Base-by-base conservation (phyloP, 768 basidiomycete species). In the Mycena pura region DNA sequence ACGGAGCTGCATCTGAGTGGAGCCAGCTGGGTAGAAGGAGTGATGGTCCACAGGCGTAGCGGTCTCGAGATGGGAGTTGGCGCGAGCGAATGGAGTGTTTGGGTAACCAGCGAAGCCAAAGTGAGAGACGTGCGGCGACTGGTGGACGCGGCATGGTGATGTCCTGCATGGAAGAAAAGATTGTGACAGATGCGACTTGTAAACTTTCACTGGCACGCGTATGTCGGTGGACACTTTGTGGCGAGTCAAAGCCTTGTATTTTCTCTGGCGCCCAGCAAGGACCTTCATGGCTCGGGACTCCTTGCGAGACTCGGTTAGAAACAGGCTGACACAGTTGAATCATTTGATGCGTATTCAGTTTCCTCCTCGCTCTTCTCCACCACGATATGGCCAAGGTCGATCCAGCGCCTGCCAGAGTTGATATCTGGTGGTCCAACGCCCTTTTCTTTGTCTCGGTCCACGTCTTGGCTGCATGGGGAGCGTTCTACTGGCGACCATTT, bases 1-100 rank as follows among this genome's bases (percentile, higher is more conserved):
- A 75, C 74, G 22, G 91, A 93, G 71, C 77, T 94, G 1, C 92
- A 94, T 70, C 69, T 93, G 58, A 93, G 91, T 63, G 92, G 85
- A 0, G 91, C 89, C 2, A 68, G 70, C 29, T 93, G 89, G 89
- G 48, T 81, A 0, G 79, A 84, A 6, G 77, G 89, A 41, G 71
- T 64, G 45, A 89, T 88, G 82, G 14, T 61, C 11, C 82, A 80
- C 70, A 79, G 82, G 63, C 81, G 74, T 11, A 77, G 79, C 10
- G 84, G 83, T 0, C 87, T 93, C 85, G 87, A 86, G 0, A 92
- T 93, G 89, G 89, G 88, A 2, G 67, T 77, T 17, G 82, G 76
- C 10, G 76, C 79, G 24, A 73, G 78, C 1, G 89, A 88, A 60
- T 92, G 91, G 91, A 75, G 76, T 0, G 70, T 91, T 2, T 94